These are phyloP conservation scores for Phytophthora meadii DNA, from an alignment of 352 stramenopile species.

Conservation along the genomic window DNA sequence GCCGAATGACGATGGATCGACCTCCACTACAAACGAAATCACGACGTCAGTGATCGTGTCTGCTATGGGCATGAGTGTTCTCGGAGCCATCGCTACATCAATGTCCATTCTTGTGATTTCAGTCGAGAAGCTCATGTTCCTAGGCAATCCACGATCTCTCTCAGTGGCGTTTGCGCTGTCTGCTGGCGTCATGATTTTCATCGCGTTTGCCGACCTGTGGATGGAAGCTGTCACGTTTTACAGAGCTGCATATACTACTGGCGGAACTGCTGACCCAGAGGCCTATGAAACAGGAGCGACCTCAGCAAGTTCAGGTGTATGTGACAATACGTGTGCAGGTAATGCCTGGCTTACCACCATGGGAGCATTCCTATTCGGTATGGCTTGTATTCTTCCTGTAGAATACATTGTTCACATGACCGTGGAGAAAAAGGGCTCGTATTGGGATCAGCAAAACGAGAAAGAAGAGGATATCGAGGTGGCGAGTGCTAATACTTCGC, in stretches of 20 bases:
- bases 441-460: constrained; percentile 29
- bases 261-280: constrained; percentile 62
- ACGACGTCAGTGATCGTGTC: constrained; percentile 58
- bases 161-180: constrained; percentile 78
- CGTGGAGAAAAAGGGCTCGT: constrained; percentile 32
- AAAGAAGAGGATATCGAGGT: constrained; percentile 18
- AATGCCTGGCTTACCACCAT: constrained; percentile 69
- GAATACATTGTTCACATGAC: constrained; percentile 49
- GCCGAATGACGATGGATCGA: constrained; percentile 53
- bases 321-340: constrained; percentile 63
- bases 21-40: constrained; percentile 40
- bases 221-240: constrained; percentile 66
- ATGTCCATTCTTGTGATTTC: constrained; percentile 77
- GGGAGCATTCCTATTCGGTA: constrained; percentile 59
- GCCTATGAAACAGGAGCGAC: constrained; percentile 66
- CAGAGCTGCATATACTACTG: constrained; percentile 60
- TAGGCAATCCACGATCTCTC: constrained; percentile 61
- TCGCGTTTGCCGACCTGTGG: constrained; percentile 74
- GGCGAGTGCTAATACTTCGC: constrained; percentile 16
- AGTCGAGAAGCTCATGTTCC: constrained; percentile 66
- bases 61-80: constrained; percentile 79
- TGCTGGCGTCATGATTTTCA: constrained; percentile 81
- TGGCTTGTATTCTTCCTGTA: constrained; percentile 72
- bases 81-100: constrained; percentile 73
- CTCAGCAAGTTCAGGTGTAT: constrained; percentile 46